Base-by-base conservation (phyloP, 2,329 filamentous ascomycete species). In the Drechslerella dactyloides region DNA sequence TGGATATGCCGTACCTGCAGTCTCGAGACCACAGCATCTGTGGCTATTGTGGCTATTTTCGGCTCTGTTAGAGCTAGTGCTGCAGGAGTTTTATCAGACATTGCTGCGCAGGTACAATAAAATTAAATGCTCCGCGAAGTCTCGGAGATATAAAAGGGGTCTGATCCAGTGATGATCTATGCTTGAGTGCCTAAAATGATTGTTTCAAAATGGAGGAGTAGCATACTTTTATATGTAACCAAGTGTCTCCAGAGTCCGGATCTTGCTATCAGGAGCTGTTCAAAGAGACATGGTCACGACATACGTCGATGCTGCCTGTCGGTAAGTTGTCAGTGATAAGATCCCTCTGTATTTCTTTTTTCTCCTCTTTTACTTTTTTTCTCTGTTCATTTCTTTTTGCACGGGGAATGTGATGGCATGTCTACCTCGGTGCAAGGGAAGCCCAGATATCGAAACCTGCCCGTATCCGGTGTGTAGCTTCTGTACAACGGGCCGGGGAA, bases 11-110 rank as follows among this genome's bases (percentile, higher is more conserved):
- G 21, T 64, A 63, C 66, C 54, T 70, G 55, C 55, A 70, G 58
- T 54, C 48, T 63, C 24, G 59, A 55, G 33, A 42, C 55, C 44
- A 70, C 35, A 44, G 59, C 35, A 56, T 54, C 44, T n/a, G 55
- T 50, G 58, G 59, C 66, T 70, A 70, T 70, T n/a, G 55, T 50
- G 58, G 59, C 66, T 70, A 70, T 70, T 70, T 56, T 70, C 46
- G 54, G 59, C 42, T 44, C 54, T 17, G 40, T 46, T 40, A 46
- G 24, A 48, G 58, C 65, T 58, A 30, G 53, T 54, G 40, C 48
- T 60, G 50, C 48, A 50, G 48, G 27, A 52, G 53, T 64, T 27
- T 30, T 46, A 48, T 55, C 54, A 46, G 59, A 70, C 66, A 70
- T 70, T 54, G 54, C 30, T 57, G 55, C 59, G 66, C 66, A 64